Conservation (phyloP, 1,284 basidiomycete species). For the Malassezia dermatis region DNA sequence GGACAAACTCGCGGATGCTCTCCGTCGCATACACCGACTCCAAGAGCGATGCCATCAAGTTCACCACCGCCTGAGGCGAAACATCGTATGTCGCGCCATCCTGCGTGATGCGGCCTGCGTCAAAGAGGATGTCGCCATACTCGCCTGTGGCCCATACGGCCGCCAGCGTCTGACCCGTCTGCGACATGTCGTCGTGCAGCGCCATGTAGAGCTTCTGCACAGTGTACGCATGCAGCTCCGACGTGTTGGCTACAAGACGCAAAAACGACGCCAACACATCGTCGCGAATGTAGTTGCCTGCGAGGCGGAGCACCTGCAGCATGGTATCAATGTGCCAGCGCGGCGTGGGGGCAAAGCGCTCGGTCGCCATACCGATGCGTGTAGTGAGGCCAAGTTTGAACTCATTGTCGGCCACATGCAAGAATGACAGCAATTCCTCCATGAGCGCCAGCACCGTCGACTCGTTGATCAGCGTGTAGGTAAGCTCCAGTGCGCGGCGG, state of each 20-base stretch:
- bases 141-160: constrained; percentile 95
- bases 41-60: constrained; percentile 74
- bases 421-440: constrained; percentile 82
- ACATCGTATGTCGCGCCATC: constrained; percentile 64
- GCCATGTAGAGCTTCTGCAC: constrained; percentile 83
- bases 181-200: constrained; percentile 81
- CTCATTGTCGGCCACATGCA: constrained; percentile 96
- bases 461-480: constrained; percentile 94
- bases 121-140: constrained; percentile 80
- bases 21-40: constrained; percentile 90
- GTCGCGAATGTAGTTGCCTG: constrained; percentile 96
- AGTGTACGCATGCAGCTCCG: constrained; percentile 91
- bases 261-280: constrained; percentile 92
- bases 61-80: constrained; percentile 69
- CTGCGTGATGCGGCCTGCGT: constrained; percentile 60
- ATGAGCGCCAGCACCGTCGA: constrained; percentile 84
- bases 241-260: constrained; percentile 88
- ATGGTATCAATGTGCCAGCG: constrained; percentile 99
- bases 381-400: constrained; percentile 98
- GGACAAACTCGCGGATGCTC: constrained; percentile 80
- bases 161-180: constrained; percentile 84
- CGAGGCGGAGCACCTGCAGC: constrained; percentile 79
- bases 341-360: constrained; percentile 92
- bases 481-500: constrained; percentile 86
- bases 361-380: constrained; percentile 89